Base-by-base conservation (phyloP, 805 yeast genomes). In the Cyberlindnera veronae region DNA sequence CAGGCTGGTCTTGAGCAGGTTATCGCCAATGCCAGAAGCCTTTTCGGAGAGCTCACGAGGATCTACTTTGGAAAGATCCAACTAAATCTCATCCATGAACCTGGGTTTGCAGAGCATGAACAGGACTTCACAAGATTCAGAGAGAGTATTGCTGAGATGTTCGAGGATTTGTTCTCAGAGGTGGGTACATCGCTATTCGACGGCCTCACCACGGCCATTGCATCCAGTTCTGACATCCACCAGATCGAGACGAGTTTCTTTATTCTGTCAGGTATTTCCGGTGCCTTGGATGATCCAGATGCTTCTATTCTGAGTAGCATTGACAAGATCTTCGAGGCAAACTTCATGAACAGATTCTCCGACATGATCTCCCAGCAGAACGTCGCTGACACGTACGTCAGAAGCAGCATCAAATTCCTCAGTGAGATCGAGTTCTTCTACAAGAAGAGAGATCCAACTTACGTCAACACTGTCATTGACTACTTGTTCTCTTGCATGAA, bases 11-110 rank as follows among this genome's bases (percentile, higher is more conserved):
- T 57, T 33, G 38, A 53, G 15, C 54, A 64, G 27, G 36, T 71
- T 28, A 49, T 58, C 27, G 46, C 46, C 6, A 64, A 70, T 41
- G 60, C 70, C 12, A 45, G 54, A 23, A 53, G 56, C 1, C 55
- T 79, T 4, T 74, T 84, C 43, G 64, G 63, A 23, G 68, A 70
- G 44, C 72, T 86, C 3, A 70, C 86, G 16, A 65, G 63, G 17
- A 70, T 79, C 2, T 88, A 86, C 60, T 82, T 93, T 81, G 65
- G 69, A 3, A 87, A 88, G 50, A 68, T 79, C 3, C 81, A 76
- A 34, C 55, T 75, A 9, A 17, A 44, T n/a, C 51, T 60, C 35
- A 55, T 73, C 18, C 67, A 65, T 15, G 62, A 66, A 14, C 51
- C 61, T 5, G 45, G 61, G 7, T 68, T 66, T 27, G 55, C 59